phyloP scores from a whole-genome alignment of 139 green algal genomes.

The Chlorella sorokiniana region DNA sequence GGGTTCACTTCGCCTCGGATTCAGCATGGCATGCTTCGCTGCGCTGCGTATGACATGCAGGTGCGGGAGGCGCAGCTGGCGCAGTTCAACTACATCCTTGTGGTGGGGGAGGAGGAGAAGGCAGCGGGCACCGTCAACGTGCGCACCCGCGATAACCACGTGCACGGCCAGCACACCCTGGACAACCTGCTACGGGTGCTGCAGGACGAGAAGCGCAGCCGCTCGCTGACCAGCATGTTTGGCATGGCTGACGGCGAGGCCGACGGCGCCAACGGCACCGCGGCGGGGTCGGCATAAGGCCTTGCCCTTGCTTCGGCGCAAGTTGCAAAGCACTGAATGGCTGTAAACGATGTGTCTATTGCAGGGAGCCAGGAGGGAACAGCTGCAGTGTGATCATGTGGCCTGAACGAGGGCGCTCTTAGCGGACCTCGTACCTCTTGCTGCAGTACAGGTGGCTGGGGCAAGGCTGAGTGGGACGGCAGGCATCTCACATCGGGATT shows the following conservation, averaged over 20 bases:
- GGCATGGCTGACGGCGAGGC: background rate
- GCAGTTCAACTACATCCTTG: conserved; percentile 99
- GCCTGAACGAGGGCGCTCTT: too few species aligned
- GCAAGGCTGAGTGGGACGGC: too few species aligned
- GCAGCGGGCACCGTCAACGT: conserved; percentile 86
- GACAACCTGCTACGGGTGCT: conserved; percentile 43
- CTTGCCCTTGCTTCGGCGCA: too few species aligned
- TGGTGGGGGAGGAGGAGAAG: conserved; percentile 86
- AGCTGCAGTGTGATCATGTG: too few species aligned
- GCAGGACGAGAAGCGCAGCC: conserved; percentile 34
- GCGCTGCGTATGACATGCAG: background rate
- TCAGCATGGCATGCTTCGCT: too few species aligned
- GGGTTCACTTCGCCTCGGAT: too few species aligned
- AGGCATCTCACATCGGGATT: too few species aligned
- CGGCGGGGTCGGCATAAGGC: background rate
- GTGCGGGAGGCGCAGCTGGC: conserved; percentile 89
- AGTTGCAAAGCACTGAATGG: too few species aligned
- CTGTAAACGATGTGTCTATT: too few species aligned
- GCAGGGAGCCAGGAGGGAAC: too few species aligned
- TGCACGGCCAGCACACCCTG: conserved; percentile 39
- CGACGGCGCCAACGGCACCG: background rate
- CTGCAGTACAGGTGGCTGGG: too few species aligned
- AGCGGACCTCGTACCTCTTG: too few species aligned
- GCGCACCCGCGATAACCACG: conserved; percentile 91
- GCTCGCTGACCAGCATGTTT: conserved; percentile 41